Conservation (phyloP, 164 flowering plant genomes). For the Sedum album region DNA sequence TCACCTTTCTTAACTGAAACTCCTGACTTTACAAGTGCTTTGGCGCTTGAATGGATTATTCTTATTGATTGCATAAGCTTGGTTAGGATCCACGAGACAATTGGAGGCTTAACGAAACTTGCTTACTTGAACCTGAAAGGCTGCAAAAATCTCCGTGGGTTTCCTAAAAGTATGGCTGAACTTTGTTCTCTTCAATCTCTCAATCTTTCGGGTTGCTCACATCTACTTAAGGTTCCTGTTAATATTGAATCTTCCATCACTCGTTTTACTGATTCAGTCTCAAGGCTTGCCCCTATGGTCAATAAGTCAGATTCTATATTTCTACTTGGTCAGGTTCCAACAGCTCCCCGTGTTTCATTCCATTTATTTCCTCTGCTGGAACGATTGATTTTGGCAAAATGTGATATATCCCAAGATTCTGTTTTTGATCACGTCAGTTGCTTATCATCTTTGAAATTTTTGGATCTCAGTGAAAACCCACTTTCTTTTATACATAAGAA, state of each 20-base stretch:
- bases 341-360: neutral
- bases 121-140: neutral
- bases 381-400: neutral
- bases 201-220: neutral
- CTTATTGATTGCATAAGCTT: neutral
- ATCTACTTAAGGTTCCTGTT: neutral
- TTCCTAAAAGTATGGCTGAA: neutral
- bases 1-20: neutral
- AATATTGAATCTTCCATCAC: neutral
- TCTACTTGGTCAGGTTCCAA: neutral
- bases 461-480: neutral
- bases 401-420: neutral
- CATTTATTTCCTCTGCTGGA: neutral
- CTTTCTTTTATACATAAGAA: neutral
- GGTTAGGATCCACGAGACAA: neutral
- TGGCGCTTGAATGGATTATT: neutral
- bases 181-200: neutral
- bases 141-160: neutral
- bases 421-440: conserved; percentile 1
- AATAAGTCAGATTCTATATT: neutral
- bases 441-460: neutral
- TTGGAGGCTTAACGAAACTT: neutral
- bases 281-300: neutral
- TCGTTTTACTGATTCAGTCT: neutral
- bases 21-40: neutral